Evolutionary conservation across 371 early-diverging fungal species (phyloP).

Genomic region (Dichotomocladium elegans): DNA sequence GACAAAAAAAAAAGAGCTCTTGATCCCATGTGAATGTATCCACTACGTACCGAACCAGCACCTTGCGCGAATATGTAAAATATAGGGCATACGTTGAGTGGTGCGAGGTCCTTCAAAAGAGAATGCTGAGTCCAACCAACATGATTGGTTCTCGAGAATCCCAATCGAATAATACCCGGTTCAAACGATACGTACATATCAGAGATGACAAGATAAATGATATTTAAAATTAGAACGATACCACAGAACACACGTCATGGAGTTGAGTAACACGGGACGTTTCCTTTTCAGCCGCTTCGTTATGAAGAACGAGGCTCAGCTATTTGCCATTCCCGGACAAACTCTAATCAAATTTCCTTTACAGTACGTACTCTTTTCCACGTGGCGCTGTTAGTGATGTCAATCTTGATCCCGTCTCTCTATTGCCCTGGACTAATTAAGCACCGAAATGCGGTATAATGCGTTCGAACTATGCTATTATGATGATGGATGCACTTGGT

Average conservation of each 20-base stretch:
- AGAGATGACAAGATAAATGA: background rate
- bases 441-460: no score
- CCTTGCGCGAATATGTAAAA: background rate
- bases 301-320: background rate
- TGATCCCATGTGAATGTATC: background rate
- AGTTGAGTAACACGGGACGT: background rate
- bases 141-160: background rate
- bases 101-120: no score
- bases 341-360: background rate
- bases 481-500: background rate
- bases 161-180: background rate
- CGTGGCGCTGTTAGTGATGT: background rate
- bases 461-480: background rate
- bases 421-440: no score
- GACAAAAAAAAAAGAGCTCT: background rate
- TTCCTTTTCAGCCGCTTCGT: background rate
- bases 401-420: background rate
- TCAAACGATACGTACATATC: no score
- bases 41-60: background rate
- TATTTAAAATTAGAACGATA: background rate
- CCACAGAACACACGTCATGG: background rate
- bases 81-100: no score
- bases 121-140: background rate
- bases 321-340: background rate
- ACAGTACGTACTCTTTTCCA: background rate